phyloP scores from a whole-genome alignment of 164 flowering plant genomes.

The Dillenia turbinata region DNA sequence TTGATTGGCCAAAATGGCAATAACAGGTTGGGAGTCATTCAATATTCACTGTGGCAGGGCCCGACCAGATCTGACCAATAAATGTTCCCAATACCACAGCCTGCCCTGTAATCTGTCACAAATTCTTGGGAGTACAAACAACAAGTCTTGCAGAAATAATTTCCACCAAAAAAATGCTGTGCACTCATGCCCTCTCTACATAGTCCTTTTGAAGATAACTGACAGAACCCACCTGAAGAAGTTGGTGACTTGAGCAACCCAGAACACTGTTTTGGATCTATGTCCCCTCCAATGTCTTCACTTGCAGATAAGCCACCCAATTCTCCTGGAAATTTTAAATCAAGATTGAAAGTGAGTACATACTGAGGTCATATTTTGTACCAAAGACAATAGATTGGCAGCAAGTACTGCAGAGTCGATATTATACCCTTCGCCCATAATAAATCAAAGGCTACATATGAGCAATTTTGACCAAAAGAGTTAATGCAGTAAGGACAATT shows the following conservation, averaged over 20 bases:
- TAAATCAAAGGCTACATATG: too few species aligned
- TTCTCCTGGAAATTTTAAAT: slow-evolving; percentile 46
- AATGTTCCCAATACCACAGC: slow-evolving; percentile 82
- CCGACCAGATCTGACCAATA: slow-evolving; percentile 49
- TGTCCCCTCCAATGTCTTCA: slow-evolving; percentile 61
- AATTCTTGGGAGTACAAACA: slow-evolving; percentile 47
- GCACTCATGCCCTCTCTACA: slow-evolving; percentile 76
- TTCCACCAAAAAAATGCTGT: slow-evolving; percentile 64
- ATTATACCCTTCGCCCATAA: too few species aligned
- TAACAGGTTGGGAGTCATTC: slow-evolving; percentile 67
- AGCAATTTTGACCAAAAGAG: too few species aligned
- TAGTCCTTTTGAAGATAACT: slow-evolving; percentile 88
- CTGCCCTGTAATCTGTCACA: slow-evolving; percentile 64
- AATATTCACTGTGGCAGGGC: slow-evolving; percentile 59
- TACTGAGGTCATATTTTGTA: too few species aligned
- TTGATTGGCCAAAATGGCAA: slow-evolving; percentile 48
- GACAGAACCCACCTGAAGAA: slow-evolving; percentile 99
- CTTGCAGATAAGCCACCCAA: slow-evolving; percentile 63
- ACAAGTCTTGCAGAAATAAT: slow-evolving; percentile 50
- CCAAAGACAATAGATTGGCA: too few species aligned
- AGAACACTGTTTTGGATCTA: slow-evolving; percentile 37
- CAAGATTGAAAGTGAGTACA: background rate
- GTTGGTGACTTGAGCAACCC: slow-evolving; percentile 78
- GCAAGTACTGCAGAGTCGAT: too few species aligned
- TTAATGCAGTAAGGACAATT: too few species aligned